A percentile compares a stretch with the other conserved stretches of the same genome.
Conservation (phyloP, 768 basidiomycete genomes). For the Tephrocybe sp. region DNA sequence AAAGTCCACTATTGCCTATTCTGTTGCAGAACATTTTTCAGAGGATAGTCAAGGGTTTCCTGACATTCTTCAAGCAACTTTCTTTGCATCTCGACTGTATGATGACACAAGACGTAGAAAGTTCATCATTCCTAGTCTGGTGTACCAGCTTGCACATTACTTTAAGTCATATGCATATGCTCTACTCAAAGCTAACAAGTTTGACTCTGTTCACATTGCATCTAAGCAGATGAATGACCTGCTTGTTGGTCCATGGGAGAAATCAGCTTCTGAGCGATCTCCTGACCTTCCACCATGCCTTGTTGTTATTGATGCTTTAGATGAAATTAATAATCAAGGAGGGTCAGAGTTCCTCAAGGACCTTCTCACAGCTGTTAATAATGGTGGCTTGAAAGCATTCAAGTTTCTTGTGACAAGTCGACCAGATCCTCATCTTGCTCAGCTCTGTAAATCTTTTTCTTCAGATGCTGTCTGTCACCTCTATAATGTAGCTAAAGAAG, state of each 20-base stretch:
- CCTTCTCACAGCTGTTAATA: neutral
- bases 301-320: slow-evolving; percentile 9
- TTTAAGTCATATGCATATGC: neutral
- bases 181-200: neutral
- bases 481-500: neutral
- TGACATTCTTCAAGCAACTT: slow-evolving; percentile 22
- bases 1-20: slow-evolving; percentile 26
- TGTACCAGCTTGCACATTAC: neutral
- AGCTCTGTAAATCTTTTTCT: slow-evolving; percentile 15
- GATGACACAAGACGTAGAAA: slow-evolving; percentile 15
- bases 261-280: neutral
- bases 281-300: slow-evolving; percentile 9
- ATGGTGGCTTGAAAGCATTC: slow-evolving; percentile 10
- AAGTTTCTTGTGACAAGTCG: slow-evolving; percentile 24
- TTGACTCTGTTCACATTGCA: slow-evolving; percentile 3
- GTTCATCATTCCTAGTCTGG: slow-evolving; percentile 19
- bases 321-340: slow-evolving; percentile 8
- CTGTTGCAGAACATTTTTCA: slow-evolving; percentile 19
- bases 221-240: slow-evolving; percentile 17
- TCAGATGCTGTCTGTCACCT: slow-evolving; percentile 14
- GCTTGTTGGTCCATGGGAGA: slow-evolving; percentile 19
- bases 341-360: slow-evolving; percentile 11
- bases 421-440: slow-evolving; percentile 8
- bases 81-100: slow-evolving; percentile 24
- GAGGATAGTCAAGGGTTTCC: neutral